Percentiles rank a stretch among this genome's conserved stretches.
These are phyloP conservation scores for Paraphoma sp. DNA, from an alignment of 2,329 filamentous ascomycete species.

Conservation along the genomic window DNA sequence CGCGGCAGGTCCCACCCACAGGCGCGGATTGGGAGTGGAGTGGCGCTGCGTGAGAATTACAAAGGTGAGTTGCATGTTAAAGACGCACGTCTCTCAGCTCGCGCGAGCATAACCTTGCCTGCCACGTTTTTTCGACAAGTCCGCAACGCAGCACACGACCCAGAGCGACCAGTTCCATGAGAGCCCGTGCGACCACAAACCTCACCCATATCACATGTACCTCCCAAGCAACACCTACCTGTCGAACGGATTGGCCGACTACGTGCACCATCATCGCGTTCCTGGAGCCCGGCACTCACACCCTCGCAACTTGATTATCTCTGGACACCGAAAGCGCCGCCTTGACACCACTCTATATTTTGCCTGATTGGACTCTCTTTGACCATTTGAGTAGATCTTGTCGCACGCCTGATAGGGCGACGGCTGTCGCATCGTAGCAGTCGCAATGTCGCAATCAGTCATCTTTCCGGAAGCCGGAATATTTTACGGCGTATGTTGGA, in stretches of 20 bases:
- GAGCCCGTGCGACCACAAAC: background rate
- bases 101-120: background rate
- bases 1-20: background rate
- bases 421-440: constrained; percentile 1
- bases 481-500: constrained; percentile 43
- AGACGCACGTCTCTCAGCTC: background rate
- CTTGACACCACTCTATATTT: background rate
- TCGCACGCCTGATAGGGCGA: no score
- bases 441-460: constrained; percentile 29
- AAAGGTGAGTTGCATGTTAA: constrained; percentile 2
- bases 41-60: background rate
- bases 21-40: background rate
- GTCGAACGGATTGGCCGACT: background rate
- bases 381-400: background rate
- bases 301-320: background rate
- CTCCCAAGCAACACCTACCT: no score
- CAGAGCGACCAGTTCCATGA: background rate
- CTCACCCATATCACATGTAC: background rate
- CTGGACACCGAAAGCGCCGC: background rate
- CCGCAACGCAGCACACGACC: constrained; percentile 5
- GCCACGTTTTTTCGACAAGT: constrained; percentile 1
- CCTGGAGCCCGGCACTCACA: background rate
- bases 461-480: constrained; percentile 44
- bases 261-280: background rate
- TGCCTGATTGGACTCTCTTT: background rate